These are phyloP conservation scores for Phlyctochytrium arcticum DNA, from an alignment of 192 early-diverging fungal genomes.

Conservation along the genomic window DNA sequence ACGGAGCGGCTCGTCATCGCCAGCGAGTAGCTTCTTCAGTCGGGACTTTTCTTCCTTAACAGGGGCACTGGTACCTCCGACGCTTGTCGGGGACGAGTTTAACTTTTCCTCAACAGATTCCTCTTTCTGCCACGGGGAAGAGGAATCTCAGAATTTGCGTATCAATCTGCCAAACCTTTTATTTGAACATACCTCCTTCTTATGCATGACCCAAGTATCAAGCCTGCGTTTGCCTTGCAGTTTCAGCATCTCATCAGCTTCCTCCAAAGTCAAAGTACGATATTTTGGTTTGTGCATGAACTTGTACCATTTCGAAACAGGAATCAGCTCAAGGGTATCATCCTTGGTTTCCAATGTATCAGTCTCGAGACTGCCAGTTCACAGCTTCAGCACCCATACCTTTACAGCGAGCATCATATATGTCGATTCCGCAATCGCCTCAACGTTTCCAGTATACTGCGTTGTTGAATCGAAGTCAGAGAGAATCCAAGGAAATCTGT, in stretches of 20 bases:
- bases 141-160: not conserved
- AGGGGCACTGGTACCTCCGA: not conserved
- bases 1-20: not conserved
- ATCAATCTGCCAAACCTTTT: not conserved
- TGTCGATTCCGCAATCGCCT: constrained; percentile 19
- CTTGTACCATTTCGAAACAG: constrained; percentile 46
- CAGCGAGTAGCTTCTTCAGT: constrained; percentile 11
- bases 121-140: too few species aligned
- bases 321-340: constrained; percentile 37
- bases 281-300: constrained; percentile 38
- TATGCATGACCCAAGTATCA: constrained; percentile 30
- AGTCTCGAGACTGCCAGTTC: not conserved
- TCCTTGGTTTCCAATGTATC: constrained; percentile 6
- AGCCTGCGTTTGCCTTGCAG: constrained; percentile 10
- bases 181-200: constrained; percentile 21
- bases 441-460: constrained; percentile 29
- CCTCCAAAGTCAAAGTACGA: constrained; percentile 44
- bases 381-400: constrained; percentile 5
- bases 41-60: constrained; percentile 17
- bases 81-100: not conserved
- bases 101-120: not conserved
- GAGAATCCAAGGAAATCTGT: constrained; percentile 42
- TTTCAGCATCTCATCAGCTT: constrained; percentile 45
- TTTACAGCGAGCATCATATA: constrained; percentile 33
- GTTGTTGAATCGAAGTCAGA: constrained; percentile 20